Evolutionary conservation across 2,329 filamentous ascomycete genomes (phyloP).

Genomic region (Chaetothyriales sp.): DNA sequence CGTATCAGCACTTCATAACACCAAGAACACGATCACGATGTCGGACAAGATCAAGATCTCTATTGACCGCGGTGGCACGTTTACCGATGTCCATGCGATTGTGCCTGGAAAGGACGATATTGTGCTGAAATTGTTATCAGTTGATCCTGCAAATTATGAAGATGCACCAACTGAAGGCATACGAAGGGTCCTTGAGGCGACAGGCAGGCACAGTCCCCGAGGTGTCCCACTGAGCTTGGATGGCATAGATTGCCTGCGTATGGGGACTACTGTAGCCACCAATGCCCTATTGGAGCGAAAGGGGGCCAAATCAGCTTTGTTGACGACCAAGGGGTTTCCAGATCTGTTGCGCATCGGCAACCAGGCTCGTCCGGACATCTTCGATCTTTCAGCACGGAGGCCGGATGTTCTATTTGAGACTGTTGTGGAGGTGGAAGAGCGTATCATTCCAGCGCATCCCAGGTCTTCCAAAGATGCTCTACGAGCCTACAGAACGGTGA

Average conservation of each 20-base stretch:
- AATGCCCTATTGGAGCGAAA: constrained; percentile 81
- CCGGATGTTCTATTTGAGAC: constrained; percentile 73
- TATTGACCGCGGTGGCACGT: constrained; percentile 28
- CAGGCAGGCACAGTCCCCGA: constrained; percentile 23
- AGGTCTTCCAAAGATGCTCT: constrained; percentile 40
- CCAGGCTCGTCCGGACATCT: constrained; percentile 78
- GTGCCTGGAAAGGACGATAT: constrained; percentile 26
- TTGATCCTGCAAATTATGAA: constrained; percentile 28
- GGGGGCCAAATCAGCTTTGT: constrained; percentile 72
- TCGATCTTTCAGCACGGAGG: constrained; percentile 73
- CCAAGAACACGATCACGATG: neutral
- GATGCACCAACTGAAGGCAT: constrained; percentile 61
- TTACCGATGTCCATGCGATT: constrained; percentile 27
- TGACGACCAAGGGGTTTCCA: constrained; percentile 76
- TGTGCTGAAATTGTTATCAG: constrained; percentile 28
- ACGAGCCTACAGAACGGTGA: constrained; percentile 27
- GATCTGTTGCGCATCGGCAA: constrained; percentile 83
- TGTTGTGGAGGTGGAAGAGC: constrained; percentile 77
- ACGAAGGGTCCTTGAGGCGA: constrained; percentile 50
- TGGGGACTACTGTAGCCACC: constrained; percentile 84
- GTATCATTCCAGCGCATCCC: constrained; percentile 40
- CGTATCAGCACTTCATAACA: constrained; percentile 62
- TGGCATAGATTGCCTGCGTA: constrained; percentile 49
- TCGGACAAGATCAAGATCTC: constrained; percentile 5
- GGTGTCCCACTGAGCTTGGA: constrained; percentile 10